phyloP scores from a whole-genome alignment of 805 yeast genomes.

The Lachancea sp. region DNA sequence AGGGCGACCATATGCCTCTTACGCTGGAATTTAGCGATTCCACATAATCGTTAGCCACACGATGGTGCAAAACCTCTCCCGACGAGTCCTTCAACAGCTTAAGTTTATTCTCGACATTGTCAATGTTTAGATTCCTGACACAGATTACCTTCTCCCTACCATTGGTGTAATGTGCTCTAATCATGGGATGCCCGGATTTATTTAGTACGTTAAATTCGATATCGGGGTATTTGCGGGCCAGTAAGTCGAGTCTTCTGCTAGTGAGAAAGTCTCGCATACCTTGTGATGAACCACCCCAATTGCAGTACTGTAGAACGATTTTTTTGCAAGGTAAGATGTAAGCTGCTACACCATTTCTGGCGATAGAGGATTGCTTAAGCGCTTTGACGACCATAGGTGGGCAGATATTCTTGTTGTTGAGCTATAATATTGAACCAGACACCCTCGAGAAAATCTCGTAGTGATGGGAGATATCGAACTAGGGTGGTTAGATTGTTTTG shows the following conservation, averaged over 20 bases:
- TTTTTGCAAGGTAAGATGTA: slow-evolving; percentile 69
- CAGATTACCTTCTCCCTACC: slow-evolving; percentile 56
- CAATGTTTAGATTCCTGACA: slow-evolving; percentile 62
- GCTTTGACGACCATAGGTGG: slow-evolving; percentile 47
- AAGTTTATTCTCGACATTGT: slow-evolving; percentile 59
- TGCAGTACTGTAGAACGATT: slow-evolving; percentile 75
- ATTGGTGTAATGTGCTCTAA: slow-evolving; percentile 50
- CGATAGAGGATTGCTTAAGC: slow-evolving; percentile 48
- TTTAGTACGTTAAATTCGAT: slow-evolving; percentile 66
- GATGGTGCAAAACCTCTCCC: slow-evolving; percentile 54
- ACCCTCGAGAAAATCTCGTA: too few relatives aligned
- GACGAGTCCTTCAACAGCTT: slow-evolving; percentile 58
- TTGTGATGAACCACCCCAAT: slow-evolving; percentile 91
- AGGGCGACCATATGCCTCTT: slow-evolving; percentile 97
- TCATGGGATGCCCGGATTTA: slow-evolving; percentile 77
- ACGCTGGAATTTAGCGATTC: slow-evolving; percentile 74
- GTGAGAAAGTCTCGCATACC: slow-evolving; percentile 71
- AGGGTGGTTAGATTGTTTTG: too few relatives aligned
- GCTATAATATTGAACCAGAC: too few relatives aligned
- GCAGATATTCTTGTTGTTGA: too few relatives aligned
- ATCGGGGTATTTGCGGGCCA: slow-evolving; percentile 57
- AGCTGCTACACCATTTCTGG: slow-evolving; percentile 73
- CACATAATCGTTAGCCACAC: slow-evolving; percentile 68
- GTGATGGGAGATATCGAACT: too few relatives aligned
- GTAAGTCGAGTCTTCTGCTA: slow-evolving; percentile 40